Evolutionary conservation across 495 filamentous ascomycete species (phyloP).

Genomic region (Margaritispora aquatica): DNA sequence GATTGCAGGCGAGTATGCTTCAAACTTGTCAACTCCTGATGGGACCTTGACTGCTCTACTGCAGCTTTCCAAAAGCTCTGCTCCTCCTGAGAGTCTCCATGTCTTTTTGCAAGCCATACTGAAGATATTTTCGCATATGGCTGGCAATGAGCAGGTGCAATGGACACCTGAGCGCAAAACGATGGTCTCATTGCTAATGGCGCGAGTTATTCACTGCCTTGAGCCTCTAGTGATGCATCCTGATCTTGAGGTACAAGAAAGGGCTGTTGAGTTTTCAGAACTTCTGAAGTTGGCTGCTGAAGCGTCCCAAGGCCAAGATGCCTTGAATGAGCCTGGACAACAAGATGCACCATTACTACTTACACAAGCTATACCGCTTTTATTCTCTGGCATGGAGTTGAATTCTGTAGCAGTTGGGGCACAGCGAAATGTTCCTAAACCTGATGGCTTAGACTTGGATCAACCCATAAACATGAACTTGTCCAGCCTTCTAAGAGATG

Average conservation of each 20-base stretch:
- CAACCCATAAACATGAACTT: conserved; percentile 77
- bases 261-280: conserved; percentile 86
- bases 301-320: conserved; percentile 58
- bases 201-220: conserved; percentile 71
- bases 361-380: conserved; percentile 77
- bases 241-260: conserved; percentile 90
- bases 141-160: conserved; percentile 42
- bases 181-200: conserved; percentile 66
- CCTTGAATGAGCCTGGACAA: conserved; percentile 39
- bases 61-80: conserved; percentile 55
- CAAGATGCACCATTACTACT: conserved; percentile 68
- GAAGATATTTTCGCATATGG: conserved; percentile 71
- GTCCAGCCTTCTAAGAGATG: conserved; percentile 50
- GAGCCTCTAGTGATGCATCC: conserved; percentile 75
- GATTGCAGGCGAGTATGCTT: conserved; percentile 82
- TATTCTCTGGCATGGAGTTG: conserved; percentile 80
- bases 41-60: conserved; percentile 66
- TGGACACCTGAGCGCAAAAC: conserved; percentile 66
- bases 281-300: conserved; percentile 79
- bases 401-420: conserved; percentile 83
- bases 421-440: conserved; percentile 80
- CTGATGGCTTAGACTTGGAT: conserved; percentile 65
- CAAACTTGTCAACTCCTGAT: conserved; percentile 56
- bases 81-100: conserved; percentile 54
- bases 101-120: conserved; percentile 81